Conservation (phyloP, 169 alveolate species). For the Sarcocystis neurona region DNA sequence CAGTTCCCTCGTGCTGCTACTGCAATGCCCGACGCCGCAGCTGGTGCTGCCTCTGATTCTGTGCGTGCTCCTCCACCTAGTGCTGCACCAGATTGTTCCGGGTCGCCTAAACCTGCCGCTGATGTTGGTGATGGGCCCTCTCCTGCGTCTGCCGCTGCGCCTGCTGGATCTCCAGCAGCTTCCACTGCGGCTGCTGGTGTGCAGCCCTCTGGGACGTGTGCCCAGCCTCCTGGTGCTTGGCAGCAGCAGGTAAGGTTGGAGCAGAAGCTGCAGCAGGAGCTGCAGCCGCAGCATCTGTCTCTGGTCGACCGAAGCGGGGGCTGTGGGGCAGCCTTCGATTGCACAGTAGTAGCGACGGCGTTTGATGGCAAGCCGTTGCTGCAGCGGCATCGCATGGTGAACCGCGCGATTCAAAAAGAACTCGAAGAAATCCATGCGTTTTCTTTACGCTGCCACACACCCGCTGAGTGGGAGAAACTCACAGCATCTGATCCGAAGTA, state of each 20-base stretch:
- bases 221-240: background rate
- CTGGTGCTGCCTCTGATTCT: too few species aligned
- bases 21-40: too few species aligned
- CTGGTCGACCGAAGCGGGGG: conserved; percentile 53
- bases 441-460: conserved; percentile 59
- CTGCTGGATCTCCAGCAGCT: background rate
- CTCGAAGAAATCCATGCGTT: conserved; percentile 59
- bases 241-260: conserved; percentile 2
- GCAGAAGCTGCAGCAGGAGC: conserved; percentile 30
- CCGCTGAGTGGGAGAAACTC: conserved; percentile 46
- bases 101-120: background rate
- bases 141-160: background rate
- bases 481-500: too few species aligned
- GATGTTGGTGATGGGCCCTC: background rate
- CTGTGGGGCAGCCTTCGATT: conserved; percentile 58
- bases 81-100: background rate
- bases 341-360: conserved; percentile 24
- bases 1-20: too few species aligned
- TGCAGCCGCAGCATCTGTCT: background rate
- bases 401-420: conserved; percentile 24
- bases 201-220: background rate
- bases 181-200: background rate
- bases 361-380: conserved; percentile 44
- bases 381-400: conserved; percentile 55
- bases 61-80: background rate